These are phyloP conservation scores for Paecilomyces formosus DNA, from an alignment of 2,329 filamentous ascomycete genomes.

Conservation along the genomic window DNA sequence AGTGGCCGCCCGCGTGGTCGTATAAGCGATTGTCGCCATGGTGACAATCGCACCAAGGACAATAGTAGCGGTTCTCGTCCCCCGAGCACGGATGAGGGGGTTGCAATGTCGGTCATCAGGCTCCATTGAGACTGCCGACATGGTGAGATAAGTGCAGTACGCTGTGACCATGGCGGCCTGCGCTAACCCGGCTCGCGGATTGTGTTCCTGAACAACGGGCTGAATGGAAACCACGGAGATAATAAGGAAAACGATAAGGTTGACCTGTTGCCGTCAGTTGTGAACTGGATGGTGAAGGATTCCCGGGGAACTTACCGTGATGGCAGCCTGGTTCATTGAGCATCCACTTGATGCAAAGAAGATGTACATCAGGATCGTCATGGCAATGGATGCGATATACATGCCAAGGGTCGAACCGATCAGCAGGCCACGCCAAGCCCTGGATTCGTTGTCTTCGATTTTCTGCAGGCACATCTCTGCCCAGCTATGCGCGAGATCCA, in stretches of 20 bases:
- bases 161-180: slow-evolving; percentile 95
- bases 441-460: slow-evolving; percentile 83
- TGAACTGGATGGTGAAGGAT: slow-evolving; percentile 1
- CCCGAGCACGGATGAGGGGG: slow-evolving; percentile 74
- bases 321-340: slow-evolving; percentile 93
- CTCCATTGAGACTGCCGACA: slow-evolving; percentile 98
- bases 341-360: slow-evolving; percentile 82
- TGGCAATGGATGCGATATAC: slow-evolving; percentile 82
- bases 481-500: slow-evolving; percentile 94
- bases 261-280: slow-evolving; percentile 48
- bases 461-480: slow-evolving; percentile 91
- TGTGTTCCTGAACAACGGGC: slow-evolving; percentile 80
- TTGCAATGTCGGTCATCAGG: slow-evolving; percentile 93
- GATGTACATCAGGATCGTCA: slow-evolving; percentile 95
- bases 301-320: slow-evolving; percentile 51
- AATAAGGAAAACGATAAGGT: slow-evolving; percentile 72
- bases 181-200: slow-evolving; percentile 89
- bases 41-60: slow-evolving; percentile 91
- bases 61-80: slow-evolving; percentile 81
- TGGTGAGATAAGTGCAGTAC: slow-evolving; percentile 97
- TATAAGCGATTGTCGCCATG: slow-evolving; percentile 95
- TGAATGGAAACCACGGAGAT: slow-evolving; percentile 84
- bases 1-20: slow-evolving; percentile 90
- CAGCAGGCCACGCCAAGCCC: slow-evolving; percentile 74
- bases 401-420: slow-evolving; percentile 90